Evolutionary conservation across 148 eudicot genomes (phyloP).

Genomic region (Pouteria glomerata): DNA sequence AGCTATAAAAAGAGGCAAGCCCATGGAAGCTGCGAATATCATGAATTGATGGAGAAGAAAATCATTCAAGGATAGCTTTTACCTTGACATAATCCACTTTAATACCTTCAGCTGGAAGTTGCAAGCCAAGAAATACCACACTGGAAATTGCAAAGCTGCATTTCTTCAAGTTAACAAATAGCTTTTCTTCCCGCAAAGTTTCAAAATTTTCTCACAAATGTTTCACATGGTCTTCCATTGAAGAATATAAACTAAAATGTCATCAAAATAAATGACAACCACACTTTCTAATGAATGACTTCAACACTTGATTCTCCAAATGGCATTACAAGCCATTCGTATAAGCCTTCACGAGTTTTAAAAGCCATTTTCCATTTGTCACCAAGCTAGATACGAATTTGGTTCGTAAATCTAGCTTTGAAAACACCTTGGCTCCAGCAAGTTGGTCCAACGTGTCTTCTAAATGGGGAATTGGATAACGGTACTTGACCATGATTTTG

Average conservation of each 20-base stretch:
- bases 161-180: too few relatives aligned
- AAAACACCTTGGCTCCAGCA: background rate
- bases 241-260: background rate
- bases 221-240: background rate
- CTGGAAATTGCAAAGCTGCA: too few relatives aligned
- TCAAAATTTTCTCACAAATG: background rate
- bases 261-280: background rate
- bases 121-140: too few relatives aligned
- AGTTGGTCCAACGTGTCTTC: background rate
- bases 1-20: background rate
- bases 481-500: too few relatives aligned
- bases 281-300: background rate
- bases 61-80: too few relatives aligned
- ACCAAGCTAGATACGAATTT: background rate
- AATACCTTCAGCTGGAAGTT: background rate
- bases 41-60: background rate
- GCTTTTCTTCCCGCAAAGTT: background rate
- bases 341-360: background rate
- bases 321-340: background rate
- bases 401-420: background rate
- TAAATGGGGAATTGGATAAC: background rate
- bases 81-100: background rate
- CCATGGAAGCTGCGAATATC: background rate
- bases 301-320: background rate
- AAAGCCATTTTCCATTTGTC: background rate